These are phyloP conservation scores for Plasmopara viticola DNA, from an alignment of 352 stramenopile species.

Conservation along the genomic window DNA sequence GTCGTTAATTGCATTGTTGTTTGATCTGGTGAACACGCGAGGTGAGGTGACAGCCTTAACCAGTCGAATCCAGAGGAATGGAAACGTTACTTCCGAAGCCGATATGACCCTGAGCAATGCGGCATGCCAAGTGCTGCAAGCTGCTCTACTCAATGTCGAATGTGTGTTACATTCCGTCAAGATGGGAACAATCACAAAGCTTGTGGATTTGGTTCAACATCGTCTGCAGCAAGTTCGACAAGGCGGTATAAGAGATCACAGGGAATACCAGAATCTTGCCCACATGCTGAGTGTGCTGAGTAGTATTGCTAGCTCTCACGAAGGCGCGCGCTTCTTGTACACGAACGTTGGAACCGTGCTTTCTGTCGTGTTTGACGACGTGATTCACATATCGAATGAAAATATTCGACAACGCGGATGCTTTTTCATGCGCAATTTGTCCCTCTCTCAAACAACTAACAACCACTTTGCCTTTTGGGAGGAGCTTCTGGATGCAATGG, in stretches of 20 bases:
- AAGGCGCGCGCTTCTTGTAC: slow-evolving; percentile 38
- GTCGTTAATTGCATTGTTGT: slow-evolving; percentile 19
- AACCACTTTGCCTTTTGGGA: slow-evolving; percentile 62
- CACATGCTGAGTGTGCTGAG: slow-evolving; percentile 43
- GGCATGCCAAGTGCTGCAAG: slow-evolving; percentile 40
- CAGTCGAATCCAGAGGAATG: background rate
- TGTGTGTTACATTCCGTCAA: slow-evolving; percentile 43
- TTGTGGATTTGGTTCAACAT: slow-evolving; percentile 34
- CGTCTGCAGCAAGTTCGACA: slow-evolving; percentile 28
- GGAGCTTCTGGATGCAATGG: slow-evolving; percentile 28
- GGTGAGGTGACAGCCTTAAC: slow-evolving; percentile 9
- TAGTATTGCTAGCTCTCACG: slow-evolving; percentile 35
- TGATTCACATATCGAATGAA: slow-evolving; percentile 28
- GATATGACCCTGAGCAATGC: slow-evolving; percentile 25
- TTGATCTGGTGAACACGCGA: slow-evolving; percentile 17
- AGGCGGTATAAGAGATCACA: slow-evolving; percentile 28
- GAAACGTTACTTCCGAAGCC: slow-evolving; percentile 2
- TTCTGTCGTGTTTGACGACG: slow-evolving; percentile 38
- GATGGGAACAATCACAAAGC: slow-evolving; percentile 29
- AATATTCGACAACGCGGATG: slow-evolving; percentile 25
- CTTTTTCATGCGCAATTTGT: slow-evolving; percentile 56
- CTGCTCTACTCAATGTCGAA: slow-evolving; percentile 40
- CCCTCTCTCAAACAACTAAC: slow-evolving; percentile 43
- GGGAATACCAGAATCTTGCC: slow-evolving; percentile 30
- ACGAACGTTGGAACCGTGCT: slow-evolving; percentile 27